Evolutionary conservation across 768 basidiomycete species (phyloP), one percentile per base, ranked within the genome.

Genomic region (Lactarius evosmus): DNA sequence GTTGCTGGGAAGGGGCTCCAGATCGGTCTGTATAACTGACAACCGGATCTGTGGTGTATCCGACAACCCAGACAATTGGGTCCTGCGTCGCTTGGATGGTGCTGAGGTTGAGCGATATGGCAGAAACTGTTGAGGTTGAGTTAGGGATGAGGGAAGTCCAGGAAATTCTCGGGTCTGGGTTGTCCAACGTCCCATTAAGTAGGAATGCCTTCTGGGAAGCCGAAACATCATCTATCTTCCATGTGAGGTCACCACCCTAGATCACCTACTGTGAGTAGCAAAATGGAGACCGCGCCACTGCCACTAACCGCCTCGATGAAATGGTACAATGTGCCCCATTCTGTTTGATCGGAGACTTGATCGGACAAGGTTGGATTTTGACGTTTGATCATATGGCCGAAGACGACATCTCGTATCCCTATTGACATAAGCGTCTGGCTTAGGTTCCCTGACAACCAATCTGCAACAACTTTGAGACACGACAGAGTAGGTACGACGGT

Each of bases 1-100:
- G 76, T 3, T 69, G 62, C 65, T 81, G 81, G n/a, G n/a, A n/a
- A 19, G 71, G 74, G n/a, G 71, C 74, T 34, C 77, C 78, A 40
- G 77, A 73, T 1, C 76, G 74, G 27, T 80, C 69, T 41, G 64
- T 69, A 34, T 71, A 74, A 40, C 58, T 51, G 55, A 73, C 60
- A 0, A 69, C 67, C 4, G 71, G 72, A 53, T 74, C 70, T 19
- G 72, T 65, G 2, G 70, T 64, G 56, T 68, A 69, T 12, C 74
- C 74, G 9, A 75, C 62, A 1, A 70, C 59, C 72, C 72, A 74
- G 1, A 73, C 69, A 7, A 71, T 60, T 0, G 74, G 68, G 0
- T 34, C 41, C 9, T 61, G 51, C 0, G 70, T 71, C 17, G 53
- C 51, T 16, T 41, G 40, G 25, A 73, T 70, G 12, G 9, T 61